phyloP scores from a whole-genome alignment of 1,139 yeast species.

The Blastobotrys persicus region DNA sequence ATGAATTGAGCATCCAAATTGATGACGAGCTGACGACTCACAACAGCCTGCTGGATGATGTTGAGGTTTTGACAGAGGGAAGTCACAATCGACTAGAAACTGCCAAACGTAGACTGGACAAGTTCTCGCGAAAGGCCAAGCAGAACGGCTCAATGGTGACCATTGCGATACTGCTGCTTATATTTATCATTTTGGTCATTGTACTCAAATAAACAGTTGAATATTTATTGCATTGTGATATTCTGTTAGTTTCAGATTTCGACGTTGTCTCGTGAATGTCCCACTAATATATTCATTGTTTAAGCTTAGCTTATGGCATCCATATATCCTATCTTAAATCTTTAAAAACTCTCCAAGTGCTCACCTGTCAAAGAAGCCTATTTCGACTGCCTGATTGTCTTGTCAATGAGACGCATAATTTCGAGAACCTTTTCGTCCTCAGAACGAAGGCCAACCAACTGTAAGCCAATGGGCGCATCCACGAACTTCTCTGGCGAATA shows the following conservation, averaged over 20 bases:
- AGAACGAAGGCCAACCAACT: slow-evolving; percentile 43
- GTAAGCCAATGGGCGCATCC: slow-evolving; percentile 46
- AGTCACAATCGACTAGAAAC: slow-evolving; percentile 51
- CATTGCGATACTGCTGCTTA: slow-evolving; percentile 59
- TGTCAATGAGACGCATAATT: slow-evolving; percentile 11
- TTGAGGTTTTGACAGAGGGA: slow-evolving; percentile 63
- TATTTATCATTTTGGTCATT: slow-evolving; percentile 56
- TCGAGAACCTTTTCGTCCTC: slow-evolving; percentile 40
- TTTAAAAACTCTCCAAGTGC: too few relatives aligned
- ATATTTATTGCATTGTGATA: background rate
- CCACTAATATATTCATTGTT: too few relatives aligned
- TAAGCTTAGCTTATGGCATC: too few relatives aligned
- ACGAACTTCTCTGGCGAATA: slow-evolving; percentile 40
- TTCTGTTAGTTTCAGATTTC: background rate
- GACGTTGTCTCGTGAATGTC: too few relatives aligned
- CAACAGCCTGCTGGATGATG: slow-evolving; percentile 62
- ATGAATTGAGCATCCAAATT: slow-evolving; percentile 60
- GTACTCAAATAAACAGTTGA: slow-evolving; percentile 47
- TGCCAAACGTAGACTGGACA: slow-evolving; percentile 54
- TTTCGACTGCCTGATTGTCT: background rate
- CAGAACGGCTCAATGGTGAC: slow-evolving; percentile 75
- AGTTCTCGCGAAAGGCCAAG: slow-evolving; percentile 54
- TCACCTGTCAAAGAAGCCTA: too few relatives aligned
- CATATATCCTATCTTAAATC: too few relatives aligned
- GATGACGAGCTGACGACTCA: slow-evolving; percentile 69